Evolutionary conservation across 805 yeast species (phyloP), one percentile per base, ranked within the genome.

Genomic region (Lipomyces starkeyi): DNA sequence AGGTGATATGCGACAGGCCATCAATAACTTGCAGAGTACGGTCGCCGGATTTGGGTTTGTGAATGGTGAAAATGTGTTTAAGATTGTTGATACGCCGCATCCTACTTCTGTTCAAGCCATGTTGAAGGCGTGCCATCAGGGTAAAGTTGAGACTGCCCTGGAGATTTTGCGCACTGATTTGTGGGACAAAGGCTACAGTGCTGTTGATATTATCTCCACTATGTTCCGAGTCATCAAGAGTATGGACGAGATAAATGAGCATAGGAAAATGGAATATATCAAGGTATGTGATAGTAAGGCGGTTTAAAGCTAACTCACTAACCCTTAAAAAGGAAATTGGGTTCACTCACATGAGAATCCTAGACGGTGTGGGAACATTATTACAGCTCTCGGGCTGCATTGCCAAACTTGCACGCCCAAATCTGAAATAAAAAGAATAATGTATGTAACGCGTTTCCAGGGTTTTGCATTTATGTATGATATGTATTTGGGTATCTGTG

Each of bases 1-100:
- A 76, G 99, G 99, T 68, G 99, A 95, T 77, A 94, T 95, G 99
- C 87, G 99, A 78, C 99, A 95, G 79, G 99, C 98, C 0, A 86
- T 95, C 59, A 95, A 95, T 76, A 95, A 95, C 78, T 78, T 95
- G 67, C 99, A 95, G 77, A 89, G 97, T 75, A 93, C 98, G 0
- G 94, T 89, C 40, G 92, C 97, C 0, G 99, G 99, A 1, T 93
- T 93, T 80, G 93, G 90, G 2, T 84, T 91, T 64, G 97, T 95
- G n/a, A 91, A 87, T 75, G 92, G 92, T 59, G 92, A 91, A 54
- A 94, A 93, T 74, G 99, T 95, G 20, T 95, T 93, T 83, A 91
- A 90, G 77, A 91, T 95, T 67, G 98, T 95, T 2, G 99, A 95
- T 77, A 90, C 93, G 63, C 99, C 99, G 2, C 98, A 95, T 79